Base-by-base conservation (phyloP, 2,329 filamentous ascomycete species). In the Fusarium foetens region DNA sequence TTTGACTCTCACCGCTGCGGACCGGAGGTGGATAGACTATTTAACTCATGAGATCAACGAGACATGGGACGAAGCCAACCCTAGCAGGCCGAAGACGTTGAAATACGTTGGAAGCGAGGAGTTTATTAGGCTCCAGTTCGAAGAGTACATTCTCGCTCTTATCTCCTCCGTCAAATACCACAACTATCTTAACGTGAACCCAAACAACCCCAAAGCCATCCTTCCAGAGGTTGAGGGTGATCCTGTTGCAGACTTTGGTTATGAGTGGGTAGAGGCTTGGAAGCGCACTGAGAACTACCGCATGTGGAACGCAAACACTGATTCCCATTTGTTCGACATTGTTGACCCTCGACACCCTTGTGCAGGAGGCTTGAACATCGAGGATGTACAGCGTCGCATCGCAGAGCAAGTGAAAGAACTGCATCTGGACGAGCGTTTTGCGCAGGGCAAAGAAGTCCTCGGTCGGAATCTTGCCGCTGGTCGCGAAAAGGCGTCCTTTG, bases 101-200 rank as follows among this genome's bases (percentile, higher is more conserved):
- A 95, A 95, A 35, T 99, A 98, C 78, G 91, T 94, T 41, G 96
- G 96, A 35, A 98, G 94, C 70, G 96, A 99, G 83, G 96, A 98
- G 80, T 98, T 98, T 78, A 99, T 99, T 76, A 90, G 96, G 35
- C 89, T 98, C 43, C 95, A 98, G 78, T 99, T 99, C 71, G 96
- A 99, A 82, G 95, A 98, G 78, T 99, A 99, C 79, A 88, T 99
- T 10, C 88, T 98, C 29, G 94, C 94, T 0, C 87, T 99, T 70
- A 89, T 98, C 46, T 93, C 95, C 0, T 91, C 93, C 1, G 92
- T 95, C 74, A 98, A 98, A 80, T 98, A 97, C 80, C 94, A 94
- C 81, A 91, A 90, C 77, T 92, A 92, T 77, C 84, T 91, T 60
- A 86, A 92, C 42, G 86, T 89, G 23, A 87, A 92, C 75, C 86